Evolutionary conservation across 176 grass and related monocot genomes (phyloP).

Genomic region (Zoysia japonica): DNA sequence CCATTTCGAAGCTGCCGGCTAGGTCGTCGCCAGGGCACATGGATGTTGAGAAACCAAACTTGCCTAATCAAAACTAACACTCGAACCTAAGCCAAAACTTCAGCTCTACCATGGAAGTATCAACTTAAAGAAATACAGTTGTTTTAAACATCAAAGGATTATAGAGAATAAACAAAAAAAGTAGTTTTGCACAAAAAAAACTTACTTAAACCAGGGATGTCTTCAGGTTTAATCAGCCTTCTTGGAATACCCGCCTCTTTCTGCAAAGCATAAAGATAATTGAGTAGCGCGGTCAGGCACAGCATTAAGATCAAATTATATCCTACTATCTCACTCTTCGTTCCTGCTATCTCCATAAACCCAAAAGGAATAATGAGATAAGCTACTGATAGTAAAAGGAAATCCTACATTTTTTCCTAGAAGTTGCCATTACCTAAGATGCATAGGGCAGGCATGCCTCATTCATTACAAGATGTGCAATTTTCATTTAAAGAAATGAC

Average conservation of each 20-base stretch:
- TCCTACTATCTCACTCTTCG: not conserved
- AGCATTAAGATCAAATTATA: constrained; percentile 8
- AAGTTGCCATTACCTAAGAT: not conserved
- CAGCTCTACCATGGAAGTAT: not conserved
- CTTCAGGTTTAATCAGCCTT: constrained; percentile 84
- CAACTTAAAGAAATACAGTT: not conserved
- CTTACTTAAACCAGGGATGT: constrained; percentile 96
- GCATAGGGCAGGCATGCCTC: not conserved
- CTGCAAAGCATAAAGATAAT: constrained; percentile 54
- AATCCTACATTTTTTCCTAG: not conserved
- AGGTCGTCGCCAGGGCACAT: not conserved
- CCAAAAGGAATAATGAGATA: constrained; percentile 3
- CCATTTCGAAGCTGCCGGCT: not conserved
- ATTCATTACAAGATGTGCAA: not conserved
- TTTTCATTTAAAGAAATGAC: not conserved
- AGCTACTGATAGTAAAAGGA: not conserved
- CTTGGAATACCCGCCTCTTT: constrained; percentile 93
- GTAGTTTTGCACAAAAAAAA: constrained; percentile 36
- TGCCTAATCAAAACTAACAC: not conserved
- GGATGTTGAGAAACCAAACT: not conserved
- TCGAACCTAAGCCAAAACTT: not conserved
- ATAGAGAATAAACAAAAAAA: not conserved
- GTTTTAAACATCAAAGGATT: not conserved
- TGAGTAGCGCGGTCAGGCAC: not conserved
- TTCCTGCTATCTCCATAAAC: not conserved